These are phyloP conservation scores for Amyloporia xantha DNA, from an alignment of 768 basidiomycete species.

Conservation along the genomic window DNA sequence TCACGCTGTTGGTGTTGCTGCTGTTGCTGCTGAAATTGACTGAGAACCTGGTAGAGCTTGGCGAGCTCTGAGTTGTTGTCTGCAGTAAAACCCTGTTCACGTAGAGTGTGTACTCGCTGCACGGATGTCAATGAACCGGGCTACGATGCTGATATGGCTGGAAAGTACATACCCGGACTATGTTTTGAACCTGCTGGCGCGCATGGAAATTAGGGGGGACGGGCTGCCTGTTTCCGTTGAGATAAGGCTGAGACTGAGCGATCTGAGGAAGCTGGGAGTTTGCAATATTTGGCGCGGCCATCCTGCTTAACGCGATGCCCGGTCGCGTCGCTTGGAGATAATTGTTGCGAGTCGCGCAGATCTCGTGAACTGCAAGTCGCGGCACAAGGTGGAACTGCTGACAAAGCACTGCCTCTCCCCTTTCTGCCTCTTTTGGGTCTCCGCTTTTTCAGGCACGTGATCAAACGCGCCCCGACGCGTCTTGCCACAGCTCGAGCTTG, in stretches of 20 bases:
- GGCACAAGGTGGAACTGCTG: slow-evolving; percentile 6
- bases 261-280: slow-evolving; percentile 14
- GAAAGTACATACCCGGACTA: slow-evolving; percentile 23
- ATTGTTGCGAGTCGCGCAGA: slow-evolving; percentile 19
- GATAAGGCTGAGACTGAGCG: slow-evolving; percentile 11
- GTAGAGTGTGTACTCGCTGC: slow-evolving; percentile 41
- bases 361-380: slow-evolving; percentile 26
- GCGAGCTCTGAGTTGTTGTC: slow-evolving; percentile 39
- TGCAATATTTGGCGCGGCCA: slow-evolving; percentile 22
- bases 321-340: neutral
- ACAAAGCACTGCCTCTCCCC: slow-evolving; percentile 6
- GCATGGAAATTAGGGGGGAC: slow-evolving; percentile 2
- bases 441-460: neutral
- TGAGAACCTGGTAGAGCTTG: slow-evolving; percentile 33
- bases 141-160: too few species aligned
- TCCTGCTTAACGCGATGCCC: slow-evolving; percentile 7
- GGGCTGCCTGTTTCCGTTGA: slow-evolving; percentile 12
- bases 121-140: neutral
- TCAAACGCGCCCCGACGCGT: neutral
- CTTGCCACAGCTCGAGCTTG: neutral
- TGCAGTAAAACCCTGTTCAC: slow-evolving; percentile 37
- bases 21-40: slow-evolving; percentile 30
- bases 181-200: slow-evolving; percentile 20
- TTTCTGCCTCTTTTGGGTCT: neutral
- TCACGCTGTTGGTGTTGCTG: too few species aligned